Evolutionary conservation across 371 early-diverging fungal genomes (phyloP).

Genomic region (Mortierella sp.): DNA sequence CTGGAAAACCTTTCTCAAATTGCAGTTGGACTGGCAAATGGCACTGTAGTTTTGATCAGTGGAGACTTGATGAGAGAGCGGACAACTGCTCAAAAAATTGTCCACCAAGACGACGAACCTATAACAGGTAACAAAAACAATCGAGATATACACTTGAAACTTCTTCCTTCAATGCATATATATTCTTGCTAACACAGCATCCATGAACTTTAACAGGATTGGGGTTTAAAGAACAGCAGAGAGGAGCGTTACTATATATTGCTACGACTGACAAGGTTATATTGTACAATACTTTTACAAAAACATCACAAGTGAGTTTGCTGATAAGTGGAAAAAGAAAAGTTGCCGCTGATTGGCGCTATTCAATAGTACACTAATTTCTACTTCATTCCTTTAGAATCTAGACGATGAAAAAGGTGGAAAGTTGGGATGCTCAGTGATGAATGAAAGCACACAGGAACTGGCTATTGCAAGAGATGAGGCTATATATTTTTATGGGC

Average conservation of each 20-base stretch:
- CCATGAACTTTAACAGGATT: slow-evolving; percentile 57
- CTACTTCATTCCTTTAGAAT: slow-evolving; percentile 57
- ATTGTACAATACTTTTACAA: slow-evolving; percentile 67
- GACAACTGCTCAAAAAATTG: slow-evolving; percentile 80
- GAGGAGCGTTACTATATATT: slow-evolving; percentile 76
- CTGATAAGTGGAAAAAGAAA: not conserved
- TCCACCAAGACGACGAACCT: slow-evolving; percentile 87
- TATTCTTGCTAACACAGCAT: not conserved
- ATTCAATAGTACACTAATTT: not conserved
- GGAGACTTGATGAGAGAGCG: slow-evolving; percentile 87
- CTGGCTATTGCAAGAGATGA: slow-evolving; percentile 90
- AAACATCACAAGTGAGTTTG: slow-evolving; percentile 34
- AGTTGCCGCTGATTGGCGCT: not conserved
- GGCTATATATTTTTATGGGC: slow-evolving; percentile 92
- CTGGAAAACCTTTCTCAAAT: slow-evolving; percentile 87
- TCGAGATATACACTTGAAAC: not conserved
- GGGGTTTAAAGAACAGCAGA: slow-evolving; percentile 82
- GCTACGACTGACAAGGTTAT: slow-evolving; percentile 78
- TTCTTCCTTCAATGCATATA: not conserved
- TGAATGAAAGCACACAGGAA: slow-evolving; percentile 78
- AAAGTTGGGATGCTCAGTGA: slow-evolving; percentile 81
- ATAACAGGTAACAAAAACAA: slow-evolving; percentile 76
- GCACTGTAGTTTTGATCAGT: slow-evolving; percentile 85
- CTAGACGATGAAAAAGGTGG: slow-evolving; percentile 84
- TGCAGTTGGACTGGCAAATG: slow-evolving; percentile 93